Percentiles rank a stretch among this genome's conserved stretches.
These are phyloP conservation scores for Ciborinia camelliae DNA, from an alignment of 2,329 filamentous ascomycete genomes.

Conservation along the genomic window DNA sequence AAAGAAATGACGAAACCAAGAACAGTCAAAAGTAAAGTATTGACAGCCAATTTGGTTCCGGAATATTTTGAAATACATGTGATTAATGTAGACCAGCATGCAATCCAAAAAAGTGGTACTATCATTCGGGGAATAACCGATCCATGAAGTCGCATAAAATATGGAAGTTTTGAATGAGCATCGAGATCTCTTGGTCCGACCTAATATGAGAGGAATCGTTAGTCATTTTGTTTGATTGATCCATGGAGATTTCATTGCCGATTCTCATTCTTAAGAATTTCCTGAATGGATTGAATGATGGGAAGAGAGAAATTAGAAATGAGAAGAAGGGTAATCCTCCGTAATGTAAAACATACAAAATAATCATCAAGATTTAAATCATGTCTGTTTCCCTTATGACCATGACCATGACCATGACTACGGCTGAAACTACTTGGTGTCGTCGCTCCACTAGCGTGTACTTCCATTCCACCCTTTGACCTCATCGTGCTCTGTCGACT, in stretches of 20 bases:
- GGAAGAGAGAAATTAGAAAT: not conserved
- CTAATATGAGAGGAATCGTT: constrained; percentile 20
- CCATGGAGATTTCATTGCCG: not conserved
- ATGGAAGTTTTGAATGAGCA: constrained; percentile 73
- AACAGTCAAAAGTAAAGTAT: constrained; percentile 68
- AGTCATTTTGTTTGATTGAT: constrained; percentile 8
- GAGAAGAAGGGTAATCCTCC: no score
- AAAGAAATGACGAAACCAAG: constrained; percentile 80
- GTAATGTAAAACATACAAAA: constrained; percentile 31
- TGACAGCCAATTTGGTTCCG: constrained; percentile 48
- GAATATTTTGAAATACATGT: constrained; percentile 50
- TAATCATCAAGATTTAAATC: constrained; percentile 29
- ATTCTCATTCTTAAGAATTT: not conserved
- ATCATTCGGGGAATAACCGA: constrained; percentile 73
- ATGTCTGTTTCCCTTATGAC: constrained; percentile 14
- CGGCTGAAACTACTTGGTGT: constrained; percentile 17
- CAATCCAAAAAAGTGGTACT: constrained; percentile 61
- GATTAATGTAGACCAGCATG: constrained; percentile 62
- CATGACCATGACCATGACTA: not conserved
- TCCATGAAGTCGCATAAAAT: constrained; percentile 72
- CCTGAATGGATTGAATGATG: not conserved
- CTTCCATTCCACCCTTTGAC: constrained; percentile 10
- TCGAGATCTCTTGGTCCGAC: constrained; percentile 64
- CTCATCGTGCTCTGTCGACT: constrained; percentile 16
- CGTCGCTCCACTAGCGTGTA: constrained; percentile 4